Evolutionary conservation across 345 rosid genomes (phyloP).

Genomic region (Murraya koenigii): DNA sequence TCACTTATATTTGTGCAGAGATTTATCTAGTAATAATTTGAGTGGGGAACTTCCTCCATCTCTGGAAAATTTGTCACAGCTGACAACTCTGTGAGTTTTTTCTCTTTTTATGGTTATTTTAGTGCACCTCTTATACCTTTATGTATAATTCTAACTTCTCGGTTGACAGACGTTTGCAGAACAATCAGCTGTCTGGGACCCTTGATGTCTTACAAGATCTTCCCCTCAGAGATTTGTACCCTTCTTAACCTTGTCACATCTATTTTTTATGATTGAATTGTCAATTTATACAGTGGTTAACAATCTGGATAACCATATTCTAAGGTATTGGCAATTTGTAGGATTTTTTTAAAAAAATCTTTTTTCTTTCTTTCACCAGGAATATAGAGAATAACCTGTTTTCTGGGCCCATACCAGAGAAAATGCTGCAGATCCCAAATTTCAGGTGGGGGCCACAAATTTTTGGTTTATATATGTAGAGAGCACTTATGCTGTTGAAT

Average conservation of each 20-base stretch:
- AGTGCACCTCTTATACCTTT: background rate
- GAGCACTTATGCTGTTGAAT: slow-evolving; percentile 3
- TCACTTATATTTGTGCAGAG: slow-evolving; percentile 50
- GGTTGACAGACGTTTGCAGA: slow-evolving; percentile 77
- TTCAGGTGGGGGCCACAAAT: slow-evolving; percentile 49
- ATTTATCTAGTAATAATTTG: slow-evolving; percentile 77
- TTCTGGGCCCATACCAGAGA: slow-evolving; percentile 82
- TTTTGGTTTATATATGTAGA: background rate
- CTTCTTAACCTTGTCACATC: slow-evolving; percentile 29
- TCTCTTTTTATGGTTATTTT: background rate
- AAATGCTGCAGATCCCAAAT: slow-evolving; percentile 62
- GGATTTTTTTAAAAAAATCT: background rate
- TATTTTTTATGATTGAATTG: slow-evolving; percentile 11
- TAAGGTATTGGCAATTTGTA: background rate
- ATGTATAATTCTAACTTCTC: slow-evolving; percentile 31
- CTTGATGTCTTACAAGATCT: slow-evolving; percentile 84
- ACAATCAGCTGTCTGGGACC: slow-evolving; percentile 82
- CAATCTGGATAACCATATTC: background rate
- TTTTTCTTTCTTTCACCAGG: slow-evolving; percentile 40
- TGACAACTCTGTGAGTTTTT: slow-evolving; percentile 78
- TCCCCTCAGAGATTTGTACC: slow-evolving; percentile 79
- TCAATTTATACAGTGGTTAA: background rate
- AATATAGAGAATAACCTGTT: slow-evolving; percentile 88
- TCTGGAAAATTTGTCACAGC: slow-evolving; percentile 47
- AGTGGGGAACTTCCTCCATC: slow-evolving; percentile 86